Conservation (phyloP, 106 monocot species). For the Dioscorea dumetorum region DNA sequence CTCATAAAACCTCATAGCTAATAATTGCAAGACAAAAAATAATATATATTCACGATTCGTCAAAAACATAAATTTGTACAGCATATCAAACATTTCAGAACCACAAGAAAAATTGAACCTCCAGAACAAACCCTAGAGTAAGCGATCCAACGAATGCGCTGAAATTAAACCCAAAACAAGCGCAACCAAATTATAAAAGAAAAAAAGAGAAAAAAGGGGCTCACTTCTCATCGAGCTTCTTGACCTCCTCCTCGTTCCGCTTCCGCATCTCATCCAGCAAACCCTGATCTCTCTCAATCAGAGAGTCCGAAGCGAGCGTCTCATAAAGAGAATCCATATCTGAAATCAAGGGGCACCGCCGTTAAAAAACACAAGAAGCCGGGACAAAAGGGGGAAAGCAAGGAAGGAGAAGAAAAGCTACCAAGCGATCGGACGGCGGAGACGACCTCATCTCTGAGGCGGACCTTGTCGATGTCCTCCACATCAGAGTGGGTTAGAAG, state of each 20-base stretch:
- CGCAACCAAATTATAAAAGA: no score
- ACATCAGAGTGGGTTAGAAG: conserved; percentile 82
- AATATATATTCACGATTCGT: no score
- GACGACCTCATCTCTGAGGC: conserved; percentile 71
- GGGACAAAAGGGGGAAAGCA: neutral
- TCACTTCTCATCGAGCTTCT: conserved; percentile 91
- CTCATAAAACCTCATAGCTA: no score
- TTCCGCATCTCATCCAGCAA: conserved; percentile 57
- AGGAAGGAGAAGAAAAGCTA: conserved; percentile 9
- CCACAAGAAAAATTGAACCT: no score
- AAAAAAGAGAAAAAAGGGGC: neutral
- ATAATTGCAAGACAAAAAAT: no score
- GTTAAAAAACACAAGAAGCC: neutral
- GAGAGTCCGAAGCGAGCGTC: conserved; percentile 45
- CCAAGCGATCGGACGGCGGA: conserved; percentile 63
- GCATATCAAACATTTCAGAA: no score
- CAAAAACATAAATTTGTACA: no score
- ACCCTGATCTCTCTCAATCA: conserved; percentile 56
- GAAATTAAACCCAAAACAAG: no score
- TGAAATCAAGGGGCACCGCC: conserved; percentile 5
- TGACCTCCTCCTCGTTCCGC: conserved; percentile 67
- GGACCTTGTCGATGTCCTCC: conserved; percentile 89
- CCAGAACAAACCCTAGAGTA: no score
- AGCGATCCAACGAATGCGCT: no score
- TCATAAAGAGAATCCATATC: conserved; percentile 84